Conservation (phyloP, 2,329 filamentous ascomycete genomes). For the Zarea fungicola region DNA sequence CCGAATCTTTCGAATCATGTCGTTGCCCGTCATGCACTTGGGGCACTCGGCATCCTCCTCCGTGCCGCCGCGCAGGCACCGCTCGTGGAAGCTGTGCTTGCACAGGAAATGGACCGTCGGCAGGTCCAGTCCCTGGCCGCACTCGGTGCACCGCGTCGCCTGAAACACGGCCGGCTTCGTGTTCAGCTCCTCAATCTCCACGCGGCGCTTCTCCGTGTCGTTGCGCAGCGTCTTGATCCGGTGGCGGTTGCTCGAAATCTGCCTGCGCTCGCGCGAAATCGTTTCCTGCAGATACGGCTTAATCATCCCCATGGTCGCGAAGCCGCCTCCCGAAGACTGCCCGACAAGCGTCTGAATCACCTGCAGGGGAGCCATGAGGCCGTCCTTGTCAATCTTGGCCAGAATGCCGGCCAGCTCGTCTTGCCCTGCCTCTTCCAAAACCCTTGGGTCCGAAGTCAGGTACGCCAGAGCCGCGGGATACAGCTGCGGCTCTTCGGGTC, state of each 20-base stretch:
- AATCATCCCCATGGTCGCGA: conserved; percentile 96
- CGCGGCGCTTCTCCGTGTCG: conserved; percentile 75
- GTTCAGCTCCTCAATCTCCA: conserved; percentile 71
- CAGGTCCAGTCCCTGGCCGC: conserved; percentile 71
- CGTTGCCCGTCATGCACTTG: conserved; percentile 75
- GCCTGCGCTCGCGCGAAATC: conserved; percentile 80
- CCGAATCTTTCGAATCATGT: conserved; percentile 82
- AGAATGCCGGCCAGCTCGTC: conserved; percentile 78
- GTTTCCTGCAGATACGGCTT: conserved; percentile 87
- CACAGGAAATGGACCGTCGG: conserved; percentile 94
- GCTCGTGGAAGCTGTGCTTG: conserved; percentile 93
- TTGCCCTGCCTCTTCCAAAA: conserved; percentile 77
- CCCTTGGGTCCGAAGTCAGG: conserved; percentile 76
- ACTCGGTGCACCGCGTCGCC: conserved; percentile 80
- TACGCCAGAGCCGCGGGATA: conserved; percentile 92
- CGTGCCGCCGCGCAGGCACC: conserved; percentile 58
- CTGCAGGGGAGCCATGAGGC: conserved; percentile 91
- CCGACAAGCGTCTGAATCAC: conserved; percentile 87
- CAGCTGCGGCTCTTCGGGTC: conserved; percentile 80
- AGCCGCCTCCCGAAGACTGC: conserved; percentile 45
- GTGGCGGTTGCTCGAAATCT: conserved; percentile 74
- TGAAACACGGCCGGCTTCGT: conserved; percentile 85
- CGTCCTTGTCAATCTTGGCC: conserved; percentile 80
- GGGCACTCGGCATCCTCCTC: conserved; percentile 73
- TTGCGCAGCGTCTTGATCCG: conserved; percentile 77